Evolutionary conservation across 2,329 filamentous ascomycete species (phyloP).

Genomic region (Pseudogymnoascus sp.): DNA sequence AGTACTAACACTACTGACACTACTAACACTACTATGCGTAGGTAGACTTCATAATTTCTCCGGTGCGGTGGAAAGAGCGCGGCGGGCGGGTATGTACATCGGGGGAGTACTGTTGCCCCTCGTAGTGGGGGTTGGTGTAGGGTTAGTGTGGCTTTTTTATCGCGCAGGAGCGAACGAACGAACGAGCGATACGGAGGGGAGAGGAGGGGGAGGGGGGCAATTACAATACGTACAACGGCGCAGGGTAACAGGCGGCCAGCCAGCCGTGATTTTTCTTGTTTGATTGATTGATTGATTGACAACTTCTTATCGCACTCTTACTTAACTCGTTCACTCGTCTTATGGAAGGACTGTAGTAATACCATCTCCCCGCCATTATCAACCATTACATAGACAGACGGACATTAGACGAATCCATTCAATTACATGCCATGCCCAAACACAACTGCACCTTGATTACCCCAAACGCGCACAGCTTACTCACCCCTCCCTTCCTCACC

Average conservation of each 20-base stretch:
- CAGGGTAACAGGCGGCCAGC: background rate
- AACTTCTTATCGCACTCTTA: background rate
- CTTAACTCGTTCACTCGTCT: background rate
- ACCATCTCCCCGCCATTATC: background rate
- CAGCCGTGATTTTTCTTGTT: background rate
- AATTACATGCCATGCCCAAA: background rate
- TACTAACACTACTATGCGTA: background rate
- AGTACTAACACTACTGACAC: too few relatives aligned
- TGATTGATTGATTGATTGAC: background rate
- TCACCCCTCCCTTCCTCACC: background rate
- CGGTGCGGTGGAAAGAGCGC: too few relatives aligned
- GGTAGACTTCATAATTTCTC: background rate
- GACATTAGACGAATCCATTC: background rate
- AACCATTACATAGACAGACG: background rate
- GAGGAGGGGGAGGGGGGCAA: background rate
- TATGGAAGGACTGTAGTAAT: background rate
- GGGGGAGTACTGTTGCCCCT: too few relatives aligned
- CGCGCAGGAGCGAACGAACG: background rate
- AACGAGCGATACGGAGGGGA: background rate
- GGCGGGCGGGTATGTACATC: too few relatives aligned
- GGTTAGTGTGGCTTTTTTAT: background rate
- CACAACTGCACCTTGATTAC: background rate
- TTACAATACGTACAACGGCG: too few relatives aligned
- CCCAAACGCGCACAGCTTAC: background rate
- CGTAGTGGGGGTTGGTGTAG: background rate